phyloP scores from a whole-genome alignment of 2,329 filamentous ascomycete species.

The Polychaeton citri region DNA sequence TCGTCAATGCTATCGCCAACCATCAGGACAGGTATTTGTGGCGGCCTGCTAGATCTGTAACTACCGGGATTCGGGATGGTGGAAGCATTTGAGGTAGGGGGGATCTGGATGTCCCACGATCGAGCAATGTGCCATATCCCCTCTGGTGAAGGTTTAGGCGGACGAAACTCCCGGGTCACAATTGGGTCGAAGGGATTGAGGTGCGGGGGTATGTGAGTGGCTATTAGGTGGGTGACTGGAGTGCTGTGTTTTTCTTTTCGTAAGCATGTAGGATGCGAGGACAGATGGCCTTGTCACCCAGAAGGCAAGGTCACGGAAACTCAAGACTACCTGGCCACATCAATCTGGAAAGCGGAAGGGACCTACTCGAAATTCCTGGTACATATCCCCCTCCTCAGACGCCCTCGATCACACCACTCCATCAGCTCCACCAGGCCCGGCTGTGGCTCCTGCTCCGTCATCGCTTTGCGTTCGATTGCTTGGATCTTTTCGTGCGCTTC shows the following conservation, averaged over 20 bases:
- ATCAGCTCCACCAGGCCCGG: conserved; percentile 67
- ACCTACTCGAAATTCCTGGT: conserved; percentile 78
- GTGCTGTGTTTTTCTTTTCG: conserved; percentile 29
- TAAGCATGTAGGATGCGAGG: no score
- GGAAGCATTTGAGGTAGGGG: no score
- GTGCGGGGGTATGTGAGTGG: conserved; percentile 56
- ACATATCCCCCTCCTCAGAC: conserved; percentile 70
- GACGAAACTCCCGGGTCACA: conserved; percentile 69
- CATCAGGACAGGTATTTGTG: conserved; percentile 37
- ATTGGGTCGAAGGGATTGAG: conserved; percentile 55
- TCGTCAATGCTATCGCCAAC: conserved; percentile 66
- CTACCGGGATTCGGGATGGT: conserved; percentile 26
- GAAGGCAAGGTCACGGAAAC: no score
- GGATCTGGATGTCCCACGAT: conserved; percentile 48
- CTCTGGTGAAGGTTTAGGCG: conserved; percentile 76
- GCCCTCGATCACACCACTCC: conserved; percentile 58
- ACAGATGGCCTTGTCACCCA: no score
- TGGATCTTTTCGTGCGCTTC: conserved; percentile 61
- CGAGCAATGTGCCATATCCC: conserved; percentile 77
- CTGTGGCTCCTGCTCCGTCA: conserved; percentile 68
- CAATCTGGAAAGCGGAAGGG: conserved; percentile 1
- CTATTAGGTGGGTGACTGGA: conserved; percentile 61
- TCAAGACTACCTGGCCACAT: no score
- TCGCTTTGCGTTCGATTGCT: conserved; percentile 65
- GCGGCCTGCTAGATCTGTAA: no score